Evolutionary conservation across 192 early-diverging fungal species (phyloP), one percentile per base, ranked within the genome.

Genomic region (Backusella macrospora): DNA sequence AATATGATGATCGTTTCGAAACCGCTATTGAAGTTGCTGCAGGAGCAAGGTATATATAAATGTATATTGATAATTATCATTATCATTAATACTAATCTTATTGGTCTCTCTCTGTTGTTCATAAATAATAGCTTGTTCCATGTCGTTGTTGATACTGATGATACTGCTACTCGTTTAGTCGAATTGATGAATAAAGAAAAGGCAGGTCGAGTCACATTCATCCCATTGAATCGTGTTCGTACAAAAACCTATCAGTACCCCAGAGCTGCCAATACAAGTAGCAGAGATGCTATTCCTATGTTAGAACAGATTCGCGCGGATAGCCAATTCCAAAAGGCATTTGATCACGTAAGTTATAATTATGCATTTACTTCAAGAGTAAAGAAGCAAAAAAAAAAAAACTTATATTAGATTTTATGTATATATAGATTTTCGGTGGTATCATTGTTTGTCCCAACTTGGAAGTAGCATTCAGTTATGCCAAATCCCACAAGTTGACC

Each of bases 91-190:
- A 5, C 45, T 16, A 34, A 39, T 18, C 65, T 82, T 43, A 75
- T 40, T 52, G 8, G 23, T 21, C 37, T 40, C 16, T 34, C 2
- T 34, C 29, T 34, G 29, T 73, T 49, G 37, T 26, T 13, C 15
- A 48, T n/a, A 1, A 8, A 49, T 48, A 21, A 73, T 38, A 96
- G 95, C 74, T 81, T 99, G 67, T 99, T 98, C 81, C 94, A 98
- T 76, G 89, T 99, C 16, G 98, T 99, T 16, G 96, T 99, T 0
- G 96, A 99, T 74, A 92, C 88, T 3, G 98, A 99, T 71, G 85
- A 86, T n/a, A 97, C 95, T 3, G 96, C 98, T 0, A 90, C 93
- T 13, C 76, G 71, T 26, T 76, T 98, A 14, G 73, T 99, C 23
- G 86, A 91, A 34, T 71, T 78, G 6, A 47, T 88, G 73, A 83